Base-by-base conservation (phyloP, 805 yeast genomes). In the Candida jianshihensis region DNA sequence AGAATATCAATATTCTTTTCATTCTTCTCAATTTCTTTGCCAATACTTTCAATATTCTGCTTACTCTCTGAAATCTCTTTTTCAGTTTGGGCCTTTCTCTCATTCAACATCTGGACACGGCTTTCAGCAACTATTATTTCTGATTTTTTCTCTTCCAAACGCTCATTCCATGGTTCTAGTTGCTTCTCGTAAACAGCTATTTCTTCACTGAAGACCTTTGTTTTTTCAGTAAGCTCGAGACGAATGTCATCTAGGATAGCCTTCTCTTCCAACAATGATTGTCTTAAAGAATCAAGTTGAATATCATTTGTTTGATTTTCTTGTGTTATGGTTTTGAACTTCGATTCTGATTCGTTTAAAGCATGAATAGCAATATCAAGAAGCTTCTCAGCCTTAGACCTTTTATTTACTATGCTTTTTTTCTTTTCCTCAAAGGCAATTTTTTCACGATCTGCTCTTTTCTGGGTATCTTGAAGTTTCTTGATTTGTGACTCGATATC, bases 131-230 rank as follows among this genome's bases (percentile, higher is more conserved):
- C 70, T 34, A 78, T 72, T 7, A 82, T 70, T 31, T 77, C 76
- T 12, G 82, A 71, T 37, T 76, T 76, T 39, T 79, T 78, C 13
- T 71, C 70, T 40, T 73, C 78, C 21, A 88, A 61, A 43, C 76
- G 71, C 19, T 72, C 79, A 40, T 75, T 76, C 89, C 94, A 87
- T 0, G 97, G 98, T 46, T 84, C 89, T 6, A 87, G 60, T 41
- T 80, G 68, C 7, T 66, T 68, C 53, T 85, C 89, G 27, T 78
- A 60, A 12, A 51, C 48, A 45, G 75, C 82, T 35, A 89, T 81
- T 49, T 83, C 71, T 8, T 68, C 70, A 1, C 89, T 74, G 37
- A 81, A 69, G 2, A 63, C 77, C 10, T 76, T 69, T 0, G 97
- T 90, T 53, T 86, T 85, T 32, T 75, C 80, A 8, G 86, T 76